Conservation (phyloP, 1,139 yeast genomes). For the Debaryomyces sp. region DNA sequence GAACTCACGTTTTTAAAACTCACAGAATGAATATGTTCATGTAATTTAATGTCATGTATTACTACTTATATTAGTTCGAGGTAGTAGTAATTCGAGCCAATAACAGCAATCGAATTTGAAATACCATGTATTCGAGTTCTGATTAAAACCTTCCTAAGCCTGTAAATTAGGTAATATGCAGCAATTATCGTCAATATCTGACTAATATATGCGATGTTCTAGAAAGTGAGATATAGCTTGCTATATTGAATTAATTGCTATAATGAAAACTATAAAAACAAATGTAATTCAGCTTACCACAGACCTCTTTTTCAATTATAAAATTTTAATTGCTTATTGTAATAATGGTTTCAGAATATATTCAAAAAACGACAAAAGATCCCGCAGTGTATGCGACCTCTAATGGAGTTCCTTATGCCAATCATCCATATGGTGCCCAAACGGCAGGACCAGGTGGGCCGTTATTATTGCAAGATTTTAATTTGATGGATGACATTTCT, state of each 20-base stretch:
- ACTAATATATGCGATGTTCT: background rate
- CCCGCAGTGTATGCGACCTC: conserved; percentile 30
- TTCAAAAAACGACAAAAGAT: conserved; percentile 16
- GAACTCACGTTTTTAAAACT: background rate
- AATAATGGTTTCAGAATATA: conserved; percentile 22
- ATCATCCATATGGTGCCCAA: conserved; percentile 31
- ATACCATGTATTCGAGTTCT: background rate
- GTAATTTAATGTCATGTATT: no score
- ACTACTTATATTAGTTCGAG: no score
- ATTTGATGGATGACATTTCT: conserved; percentile 56
- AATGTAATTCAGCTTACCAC: background rate
- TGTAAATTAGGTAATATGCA: background rate
- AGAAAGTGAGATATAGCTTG: background rate
- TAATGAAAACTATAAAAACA: background rate
- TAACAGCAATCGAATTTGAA: background rate
- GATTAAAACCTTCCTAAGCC: background rate
- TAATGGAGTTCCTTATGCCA: conserved; percentile 28
- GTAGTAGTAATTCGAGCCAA: background rate
- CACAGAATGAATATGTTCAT: no score
- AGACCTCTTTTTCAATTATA: no score
- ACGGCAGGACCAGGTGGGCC: conserved; percentile 52
- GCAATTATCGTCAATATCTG: background rate
- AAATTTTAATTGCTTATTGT: background rate
- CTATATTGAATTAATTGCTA: background rate
- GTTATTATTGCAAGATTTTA: conserved; percentile 56